Conservation (phyloP, 2,329 filamentous ascomycete genomes). For the Colletotrichum agaves region DNA sequence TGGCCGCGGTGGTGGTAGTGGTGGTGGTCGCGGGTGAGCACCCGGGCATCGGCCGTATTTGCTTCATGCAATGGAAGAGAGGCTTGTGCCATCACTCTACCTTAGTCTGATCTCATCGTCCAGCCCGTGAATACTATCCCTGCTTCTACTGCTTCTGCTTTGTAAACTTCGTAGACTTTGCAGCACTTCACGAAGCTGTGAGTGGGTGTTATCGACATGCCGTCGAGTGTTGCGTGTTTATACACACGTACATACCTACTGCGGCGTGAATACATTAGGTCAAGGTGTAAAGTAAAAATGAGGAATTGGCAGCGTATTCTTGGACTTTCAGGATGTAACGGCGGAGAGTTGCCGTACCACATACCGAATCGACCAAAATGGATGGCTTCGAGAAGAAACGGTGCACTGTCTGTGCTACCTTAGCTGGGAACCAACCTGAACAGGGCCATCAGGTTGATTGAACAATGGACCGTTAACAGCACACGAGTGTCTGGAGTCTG, state of each 20-base stretch:
- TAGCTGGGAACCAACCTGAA: constrained; percentile 2
- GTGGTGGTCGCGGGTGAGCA: background rate
- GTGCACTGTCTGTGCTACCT: background rate
- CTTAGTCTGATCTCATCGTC: background rate
- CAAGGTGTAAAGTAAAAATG: constrained; percentile 18
- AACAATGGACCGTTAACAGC: too few species aligned
- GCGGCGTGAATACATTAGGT: background rate
- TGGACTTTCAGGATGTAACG: background rate
- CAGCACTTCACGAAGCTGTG: background rate
- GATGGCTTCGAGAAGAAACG: constrained; percentile 36
- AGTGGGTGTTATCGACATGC: background rate
- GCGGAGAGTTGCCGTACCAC: constrained; percentile 3
- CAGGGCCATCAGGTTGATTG: background rate
- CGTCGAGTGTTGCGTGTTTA: background rate
- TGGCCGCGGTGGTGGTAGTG: background rate
- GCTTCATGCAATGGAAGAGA: too few species aligned
- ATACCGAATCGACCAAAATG: constrained; percentile 16
- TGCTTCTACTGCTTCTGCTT: background rate
- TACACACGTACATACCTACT: background rate
- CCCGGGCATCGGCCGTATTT: background rate
- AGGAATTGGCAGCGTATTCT: background rate
- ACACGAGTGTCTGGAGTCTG: too few species aligned
- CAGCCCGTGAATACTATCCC: background rate
- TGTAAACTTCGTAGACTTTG: background rate
- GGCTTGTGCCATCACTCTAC: too few species aligned